Evolutionary conservation across 352 stramenopile genomes (phyloP).

Genomic region (Phytophthora tentaculata): DNA sequence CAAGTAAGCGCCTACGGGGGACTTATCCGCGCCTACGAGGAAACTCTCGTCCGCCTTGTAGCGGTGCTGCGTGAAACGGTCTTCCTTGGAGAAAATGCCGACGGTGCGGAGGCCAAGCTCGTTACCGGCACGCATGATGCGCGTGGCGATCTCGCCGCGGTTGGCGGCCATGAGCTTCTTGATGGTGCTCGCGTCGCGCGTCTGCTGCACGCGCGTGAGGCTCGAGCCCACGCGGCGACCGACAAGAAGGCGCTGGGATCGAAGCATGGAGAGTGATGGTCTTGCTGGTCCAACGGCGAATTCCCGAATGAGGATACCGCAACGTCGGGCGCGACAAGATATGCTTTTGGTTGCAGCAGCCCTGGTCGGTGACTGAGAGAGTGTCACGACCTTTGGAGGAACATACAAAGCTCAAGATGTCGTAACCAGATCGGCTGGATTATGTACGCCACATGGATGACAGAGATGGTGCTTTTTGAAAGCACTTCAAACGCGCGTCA

Average conservation of each 20-base stretch:
- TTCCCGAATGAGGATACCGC: slow-evolving; percentile 34
- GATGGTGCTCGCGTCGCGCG: slow-evolving; percentile 81
- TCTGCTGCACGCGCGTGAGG: slow-evolving; percentile 34
- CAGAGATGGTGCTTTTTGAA: slow-evolving; percentile 10
- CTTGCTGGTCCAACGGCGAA: slow-evolving; percentile 19
- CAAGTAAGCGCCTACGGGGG: slow-evolving; percentile 95
- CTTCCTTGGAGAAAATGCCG: slow-evolving; percentile 92
- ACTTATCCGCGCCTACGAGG: slow-evolving; percentile 91
- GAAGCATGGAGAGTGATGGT: slow-evolving; percentile 44
- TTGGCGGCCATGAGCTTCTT: slow-evolving; percentile 98
- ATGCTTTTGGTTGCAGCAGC: slow-evolving; percentile 12
- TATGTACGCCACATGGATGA: slow-evolving; percentile 22
- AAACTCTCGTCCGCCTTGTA: slow-evolving; percentile 98
- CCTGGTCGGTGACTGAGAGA: slow-evolving; percentile 18
- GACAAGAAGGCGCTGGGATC: slow-evolving; percentile 42
- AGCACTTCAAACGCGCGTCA: slow-evolving; percentile 21
- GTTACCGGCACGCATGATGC: slow-evolving; percentile 95
- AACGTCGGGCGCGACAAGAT: slow-evolving; percentile 18
- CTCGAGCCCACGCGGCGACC: slow-evolving; percentile 22
- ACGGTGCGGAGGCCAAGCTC: slow-evolving; percentile 94
- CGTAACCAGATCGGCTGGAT: slow-evolving; percentile 27
- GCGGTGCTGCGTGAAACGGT: slow-evolving; percentile 95
- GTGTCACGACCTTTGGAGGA: slow-evolving; percentile 26
- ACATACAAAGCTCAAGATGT: slow-evolving; percentile 32
- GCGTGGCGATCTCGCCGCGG: slow-evolving; percentile 97